Conservation (phyloP, 148 eudicot genomes). For the Rhododendron ferrugineum region DNA sequence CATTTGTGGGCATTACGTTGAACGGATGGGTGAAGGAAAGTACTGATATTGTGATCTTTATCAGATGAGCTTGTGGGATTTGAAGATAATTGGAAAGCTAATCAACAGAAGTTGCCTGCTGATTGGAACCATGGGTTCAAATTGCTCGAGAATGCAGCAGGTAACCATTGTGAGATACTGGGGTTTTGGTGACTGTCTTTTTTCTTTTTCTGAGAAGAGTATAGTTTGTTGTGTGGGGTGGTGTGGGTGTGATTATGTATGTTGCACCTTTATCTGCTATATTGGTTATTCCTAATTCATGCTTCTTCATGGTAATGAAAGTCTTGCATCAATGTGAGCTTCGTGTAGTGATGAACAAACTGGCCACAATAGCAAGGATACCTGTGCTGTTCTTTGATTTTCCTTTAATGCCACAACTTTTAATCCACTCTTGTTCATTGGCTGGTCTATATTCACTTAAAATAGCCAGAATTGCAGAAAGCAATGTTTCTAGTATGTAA, state of each 20-base stretch:
- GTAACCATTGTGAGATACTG: conserved; percentile 13
- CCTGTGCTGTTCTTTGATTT: not conserved
- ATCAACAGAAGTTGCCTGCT: conserved; percentile 26
- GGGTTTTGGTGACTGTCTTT: not conserved
- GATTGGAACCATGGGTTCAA: conserved; percentile 37
- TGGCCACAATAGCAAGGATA: not conserved
- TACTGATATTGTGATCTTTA: not conserved
- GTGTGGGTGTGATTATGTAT: not conserved
- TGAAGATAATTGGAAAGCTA: conserved; percentile 41
- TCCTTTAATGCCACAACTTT: not conserved
- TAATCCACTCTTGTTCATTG: not conserved
- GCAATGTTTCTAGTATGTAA: not conserved
- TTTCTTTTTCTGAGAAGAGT: not conserved
- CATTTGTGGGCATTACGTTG: not conserved
- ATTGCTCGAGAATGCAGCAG: conserved; percentile 33
- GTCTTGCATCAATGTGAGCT: not conserved
- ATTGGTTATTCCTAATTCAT: not conserved
- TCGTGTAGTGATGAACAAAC: not conserved
- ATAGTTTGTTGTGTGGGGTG: not conserved
- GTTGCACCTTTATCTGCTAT: not conserved
- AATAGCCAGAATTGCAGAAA: not conserved
- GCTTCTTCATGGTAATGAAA: not conserved
- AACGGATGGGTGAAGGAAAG: not conserved
- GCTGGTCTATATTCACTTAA: not conserved
- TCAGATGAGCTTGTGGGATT: conserved; percentile 41